Base-by-base conservation (phyloP, 495 filamentous ascomycete species). In the Delitschia confertaspora region DNA sequence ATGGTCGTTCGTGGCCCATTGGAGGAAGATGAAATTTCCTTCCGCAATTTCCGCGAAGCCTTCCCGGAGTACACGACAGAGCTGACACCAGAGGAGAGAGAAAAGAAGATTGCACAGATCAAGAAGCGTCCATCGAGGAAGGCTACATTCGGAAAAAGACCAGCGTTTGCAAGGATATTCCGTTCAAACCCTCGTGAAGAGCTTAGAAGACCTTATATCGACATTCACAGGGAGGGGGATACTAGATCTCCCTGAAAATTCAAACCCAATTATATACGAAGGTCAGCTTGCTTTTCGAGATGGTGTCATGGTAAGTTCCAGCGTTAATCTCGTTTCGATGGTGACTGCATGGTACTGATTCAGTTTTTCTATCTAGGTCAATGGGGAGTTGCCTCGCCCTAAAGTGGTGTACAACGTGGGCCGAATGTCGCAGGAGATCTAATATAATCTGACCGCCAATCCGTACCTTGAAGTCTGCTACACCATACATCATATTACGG, bases 101-200 rank as follows among this genome's bases (percentile, higher is more conserved):
- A 39, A 4, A 32, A 35, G 7, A 60, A 60, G 34, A 52, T 49
- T 8, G 40, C 13, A 22, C 55, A 60, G 43, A 60, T 62, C 41
- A 50, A 48, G 32, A 34, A 43, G 21, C 45, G 60, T 3, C 52
- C 55, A 4, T 53, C 46, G 0, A 41, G 58, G 27, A 63, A 63
- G 38, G 39, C 49, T 9, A 45, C 44, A 13, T 58, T 58, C 31
- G 45, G 46, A 3, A 49, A 55, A 25, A 35, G 14, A 11, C 17
- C 45, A 25, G 33, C 44, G 7, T 38, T 37, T 17, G 26, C 42
- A n/a, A 16, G 33, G 9, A 23, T 4, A 3, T 27, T 35, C 30
- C 44, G 50, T n/a, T 9, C 4, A 18, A 39, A 53, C 33, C 16
- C 40, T 8, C 50, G 44, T 26, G 40, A 47, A 18, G 43, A 47